These are phyloP conservation scores for Golubevia sp. DNA, from an alignment of 1,284 basidiomycete species.

Conservation along the genomic window DNA sequence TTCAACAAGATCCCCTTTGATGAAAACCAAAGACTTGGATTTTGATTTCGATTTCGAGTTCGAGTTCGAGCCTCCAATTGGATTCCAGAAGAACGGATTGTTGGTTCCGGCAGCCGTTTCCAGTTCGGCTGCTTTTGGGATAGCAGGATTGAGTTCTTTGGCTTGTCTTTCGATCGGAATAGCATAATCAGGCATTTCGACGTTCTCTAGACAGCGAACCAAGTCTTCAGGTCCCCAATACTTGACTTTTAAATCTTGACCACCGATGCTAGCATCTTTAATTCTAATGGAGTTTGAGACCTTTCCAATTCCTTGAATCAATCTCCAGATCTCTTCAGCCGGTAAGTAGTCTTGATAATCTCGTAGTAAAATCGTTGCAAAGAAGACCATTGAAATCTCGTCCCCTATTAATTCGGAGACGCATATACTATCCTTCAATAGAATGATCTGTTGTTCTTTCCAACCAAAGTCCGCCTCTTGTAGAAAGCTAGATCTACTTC, in stretches of 20 bases:
- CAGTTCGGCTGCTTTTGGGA: conserved; percentile 4
- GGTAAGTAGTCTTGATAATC: conserved; percentile 30
- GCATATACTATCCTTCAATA: conserved; percentile 50
- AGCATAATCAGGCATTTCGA: conserved; percentile 13
- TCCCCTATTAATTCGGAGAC: conserved; percentile 47
- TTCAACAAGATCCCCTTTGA: conserved; percentile 28
- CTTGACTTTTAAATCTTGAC: conserved; percentile 11
- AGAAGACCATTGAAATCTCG: conserved; percentile 40
- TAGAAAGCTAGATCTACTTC: no score
- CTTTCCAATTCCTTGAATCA: conserved; percentile 24
- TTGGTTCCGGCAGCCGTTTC: conserved; percentile 27
- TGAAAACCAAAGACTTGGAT: conserved; percentile 7
- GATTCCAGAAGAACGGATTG: conserved; percentile 51
- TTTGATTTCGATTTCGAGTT: conserved; percentile 8
- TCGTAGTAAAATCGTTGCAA: conserved; percentile 45
- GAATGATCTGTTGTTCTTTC: conserved; percentile 43
- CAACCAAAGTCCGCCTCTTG: conserved; percentile 54
- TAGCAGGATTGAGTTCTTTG: neutral
- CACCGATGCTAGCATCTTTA: conserved; percentile 7
- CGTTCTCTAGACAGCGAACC: conserved; percentile 25
- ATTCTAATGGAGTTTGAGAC: conserved; percentile 6
- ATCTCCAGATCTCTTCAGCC: conserved; percentile 27
- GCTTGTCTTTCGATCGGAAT: conserved; percentile 15
- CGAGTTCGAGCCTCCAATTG: conserved; percentile 1
- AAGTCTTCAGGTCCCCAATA: conserved; percentile 52